Base-by-base conservation (phyloP, 257 asterid species). In the Anisodus acutangulus region DNA sequence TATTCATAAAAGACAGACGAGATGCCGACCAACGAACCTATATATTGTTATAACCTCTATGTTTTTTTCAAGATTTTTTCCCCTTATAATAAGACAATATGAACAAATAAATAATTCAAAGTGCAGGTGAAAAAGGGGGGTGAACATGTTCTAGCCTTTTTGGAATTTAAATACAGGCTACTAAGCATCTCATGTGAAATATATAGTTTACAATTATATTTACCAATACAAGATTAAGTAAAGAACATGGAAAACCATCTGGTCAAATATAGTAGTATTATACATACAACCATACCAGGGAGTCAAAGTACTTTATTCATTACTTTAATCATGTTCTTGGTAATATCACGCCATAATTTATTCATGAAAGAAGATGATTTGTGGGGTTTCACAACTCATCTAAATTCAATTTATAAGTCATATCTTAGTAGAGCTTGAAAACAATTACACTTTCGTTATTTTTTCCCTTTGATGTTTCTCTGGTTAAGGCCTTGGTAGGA, bases 51-150 rank as follows among this genome's bases (percentile, higher is more conserved):
- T 57, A 83, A 80, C 64, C 22, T 72, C 43, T 45, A 35, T 53
- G 19, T 76, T 74, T 70, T 60, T 81, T 55, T 35, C 8, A 54
- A 72, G 22, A 35, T 35, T 39, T 31, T 55, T 82, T 71, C 49
- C 84, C 84, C 67, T 85, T 49, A 66, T 83, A 54, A 63, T 82
- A 83, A 83, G 76, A 81, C 12, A 43, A 39, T 22, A 7, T 76
- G 81, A 76, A 19, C n/a, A 41, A 60, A 39, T 84, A 62, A 78
- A 78, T 11, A 64, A 78, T 60, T 78, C 83, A 43, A 86, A 79
- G 88, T 88, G 90, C 89, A 85, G 84, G 90, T 90, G 89, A 83
- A 81, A 85, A 87, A 80, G 84, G 85, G 84, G 84, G 69, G 26
- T 85, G 90, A 87, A 85, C 91, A 88, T 83, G 90, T 83, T 83